phyloP scores from a whole-genome alignment of 2,329 filamentous ascomycete species.

The Colletotrichum tropicale region DNA sequence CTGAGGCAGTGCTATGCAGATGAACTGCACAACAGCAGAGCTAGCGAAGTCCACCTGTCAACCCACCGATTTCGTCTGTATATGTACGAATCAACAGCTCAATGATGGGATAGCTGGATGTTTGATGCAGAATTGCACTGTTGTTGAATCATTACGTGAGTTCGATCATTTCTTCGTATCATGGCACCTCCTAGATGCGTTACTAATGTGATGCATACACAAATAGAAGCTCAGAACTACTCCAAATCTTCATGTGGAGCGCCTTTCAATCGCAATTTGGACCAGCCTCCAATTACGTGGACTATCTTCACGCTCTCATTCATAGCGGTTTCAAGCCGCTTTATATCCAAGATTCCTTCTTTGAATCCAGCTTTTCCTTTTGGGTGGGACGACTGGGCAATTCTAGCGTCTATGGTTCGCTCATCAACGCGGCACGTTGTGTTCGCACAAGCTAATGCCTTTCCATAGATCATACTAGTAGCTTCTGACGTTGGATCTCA shows the following conservation, averaged over 20 bases:
- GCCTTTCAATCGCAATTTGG: neutral
- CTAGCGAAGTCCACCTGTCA: neutral
- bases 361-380: neutral
- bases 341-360: neutral
- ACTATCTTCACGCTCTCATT: neutral
- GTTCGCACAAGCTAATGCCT: too few species aligned
- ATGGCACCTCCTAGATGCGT: neutral
- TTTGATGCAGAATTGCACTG: neutral
- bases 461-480: neutral
- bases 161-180: neutral
- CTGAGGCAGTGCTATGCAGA: neutral
- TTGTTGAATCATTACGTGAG: constrained; percentile 2
- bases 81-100: neutral
- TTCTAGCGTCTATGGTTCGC: neutral
- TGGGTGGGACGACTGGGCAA: neutral
- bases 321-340: neutral
- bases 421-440: neutral
- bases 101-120: neutral
- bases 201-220: neutral
- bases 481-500: neutral
- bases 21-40: neutral
- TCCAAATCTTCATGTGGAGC: neutral
- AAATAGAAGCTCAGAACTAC: constrained; percentile 2
- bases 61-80: neutral
- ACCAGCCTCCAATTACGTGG: neutral